Evolutionary conservation across 768 basidiomycete genomes (phyloP).

Genomic region (Trametes meyenii): DNA sequence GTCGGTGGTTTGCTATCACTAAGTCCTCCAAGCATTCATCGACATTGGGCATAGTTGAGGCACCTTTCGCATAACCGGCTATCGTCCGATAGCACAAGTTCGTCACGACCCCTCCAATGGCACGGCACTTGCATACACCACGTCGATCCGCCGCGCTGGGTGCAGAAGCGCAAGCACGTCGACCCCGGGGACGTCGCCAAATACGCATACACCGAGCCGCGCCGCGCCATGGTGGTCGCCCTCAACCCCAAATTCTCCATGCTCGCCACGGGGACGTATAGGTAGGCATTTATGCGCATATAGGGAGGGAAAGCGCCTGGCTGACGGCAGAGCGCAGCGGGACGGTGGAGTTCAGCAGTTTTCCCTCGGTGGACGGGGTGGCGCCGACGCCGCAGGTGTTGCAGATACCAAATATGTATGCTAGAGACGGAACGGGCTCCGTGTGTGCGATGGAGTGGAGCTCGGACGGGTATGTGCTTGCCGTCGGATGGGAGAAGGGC

Average conservation of each 20-base stretch:
- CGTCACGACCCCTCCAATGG: slow-evolving; percentile 44
- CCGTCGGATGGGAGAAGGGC: slow-evolving; percentile 87
- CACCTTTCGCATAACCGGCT: slow-evolving; percentile 16
- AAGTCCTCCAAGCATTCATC: background rate
- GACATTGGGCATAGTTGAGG: background rate
- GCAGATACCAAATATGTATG: slow-evolving; percentile 63
- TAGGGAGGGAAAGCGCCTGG: too few relatives aligned
- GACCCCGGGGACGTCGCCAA: slow-evolving; percentile 46
- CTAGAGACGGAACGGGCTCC: slow-evolving; percentile 54
- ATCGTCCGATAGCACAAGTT: slow-evolving; percentile 17
- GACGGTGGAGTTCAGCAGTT: slow-evolving; percentile 63
- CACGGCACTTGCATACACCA: slow-evolving; percentile 80
- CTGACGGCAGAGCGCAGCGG: slow-evolving; percentile 47
- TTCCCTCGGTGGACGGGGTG: slow-evolving; percentile 64
- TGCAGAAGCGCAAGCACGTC: slow-evolving; percentile 70
- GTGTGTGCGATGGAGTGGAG: slow-evolving; percentile 86
- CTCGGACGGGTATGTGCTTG: slow-evolving; percentile 92
- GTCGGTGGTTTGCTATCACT: background rate
- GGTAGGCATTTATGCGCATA: slow-evolving; percentile 42
- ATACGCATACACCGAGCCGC: slow-evolving; percentile 61
- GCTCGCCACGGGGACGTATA: slow-evolving; percentile 75
- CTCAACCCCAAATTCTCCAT: slow-evolving; percentile 83
- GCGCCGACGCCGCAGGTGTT: slow-evolving; percentile 63
- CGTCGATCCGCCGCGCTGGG: slow-evolving; percentile 75
- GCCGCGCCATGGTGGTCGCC: slow-evolving; percentile 63